These are phyloP conservation scores for Venturia oleaginea DNA, from an alignment of 2,329 filamentous ascomycete species.

Conservation along the genomic window DNA sequence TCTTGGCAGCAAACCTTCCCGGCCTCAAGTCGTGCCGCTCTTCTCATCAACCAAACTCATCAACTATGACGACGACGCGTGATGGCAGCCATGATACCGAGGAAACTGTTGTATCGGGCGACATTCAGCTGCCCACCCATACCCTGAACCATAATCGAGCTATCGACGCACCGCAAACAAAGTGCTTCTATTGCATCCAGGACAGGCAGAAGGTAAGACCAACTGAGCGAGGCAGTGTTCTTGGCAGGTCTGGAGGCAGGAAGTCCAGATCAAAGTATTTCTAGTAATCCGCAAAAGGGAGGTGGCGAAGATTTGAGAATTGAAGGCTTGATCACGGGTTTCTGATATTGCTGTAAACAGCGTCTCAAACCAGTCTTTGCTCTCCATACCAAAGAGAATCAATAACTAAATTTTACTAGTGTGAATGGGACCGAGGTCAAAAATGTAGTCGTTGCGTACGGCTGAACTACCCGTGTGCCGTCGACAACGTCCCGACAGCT, in stretches of 20 bases:
- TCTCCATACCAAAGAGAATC: no score
- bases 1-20: not conserved
- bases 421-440: not conserved
- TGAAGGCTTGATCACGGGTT: no score
- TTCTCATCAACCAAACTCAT: not conserved
- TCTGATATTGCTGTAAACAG: no score
- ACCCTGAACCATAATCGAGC: not conserved
- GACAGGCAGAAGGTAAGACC: constrained; percentile 6
- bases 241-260: no score
- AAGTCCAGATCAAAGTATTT: no score
- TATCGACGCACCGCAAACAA: not conserved
- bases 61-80: not conserved
- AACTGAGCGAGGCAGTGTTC: no score
- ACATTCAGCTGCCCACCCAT: not conserved
- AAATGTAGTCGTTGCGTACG: not conserved
- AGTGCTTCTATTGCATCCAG: constrained; percentile 4
- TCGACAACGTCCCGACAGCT: not conserved
- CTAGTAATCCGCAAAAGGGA: no score
- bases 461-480: not conserved
- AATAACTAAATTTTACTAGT: no score
- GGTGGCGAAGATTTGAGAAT: not conserved
- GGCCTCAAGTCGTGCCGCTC: not conserved
- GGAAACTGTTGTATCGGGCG: not conserved
- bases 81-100: not conserved
- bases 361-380: no score